Conservation (phyloP, 257 asterid species). For the Nicotiana paniculata region DNA sequence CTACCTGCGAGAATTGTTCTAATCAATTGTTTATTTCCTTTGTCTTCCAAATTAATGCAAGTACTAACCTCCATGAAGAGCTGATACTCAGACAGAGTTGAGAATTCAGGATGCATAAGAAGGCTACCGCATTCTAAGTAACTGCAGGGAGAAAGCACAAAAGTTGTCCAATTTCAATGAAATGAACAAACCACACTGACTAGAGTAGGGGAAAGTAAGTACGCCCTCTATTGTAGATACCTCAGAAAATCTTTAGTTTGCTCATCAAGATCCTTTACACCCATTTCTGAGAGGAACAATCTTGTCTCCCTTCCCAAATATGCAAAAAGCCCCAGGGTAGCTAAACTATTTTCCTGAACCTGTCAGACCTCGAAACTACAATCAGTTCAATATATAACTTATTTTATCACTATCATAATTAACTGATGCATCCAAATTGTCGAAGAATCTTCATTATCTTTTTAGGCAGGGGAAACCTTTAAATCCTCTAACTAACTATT, state of each 20-base stretch:
- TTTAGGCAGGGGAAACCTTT: neutral
- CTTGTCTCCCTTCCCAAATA: constrained; percentile 81
- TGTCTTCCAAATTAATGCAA: neutral
- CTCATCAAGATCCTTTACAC: constrained; percentile 55
- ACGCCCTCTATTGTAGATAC: constrained; percentile 21
- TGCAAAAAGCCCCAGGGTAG: constrained; percentile 63
- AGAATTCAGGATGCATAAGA: constrained; percentile 55
- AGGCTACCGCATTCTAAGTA: constrained; percentile 71
- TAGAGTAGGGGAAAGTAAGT: neutral
- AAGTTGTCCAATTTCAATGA: constrained; percentile 1
- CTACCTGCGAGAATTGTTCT: constrained; percentile 43
- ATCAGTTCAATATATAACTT: constrained; percentile 4
- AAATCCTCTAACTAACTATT: neutral
- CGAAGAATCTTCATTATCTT: neutral
- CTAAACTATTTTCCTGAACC: constrained; percentile 56
- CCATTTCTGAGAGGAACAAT: constrained; percentile 49
- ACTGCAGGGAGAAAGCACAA: constrained; percentile 33
- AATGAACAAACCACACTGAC: neutral
- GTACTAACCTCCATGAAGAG: constrained; percentile 71
- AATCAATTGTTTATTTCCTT: neutral
- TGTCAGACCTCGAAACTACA: constrained; percentile 20
- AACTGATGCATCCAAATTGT: neutral
- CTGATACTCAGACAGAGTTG: constrained; percentile 56
- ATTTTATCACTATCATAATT: neutral
- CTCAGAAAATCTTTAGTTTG: constrained; percentile 55